Evolutionary conservation across 345 rosid genomes (phyloP).

Genomic region (Toxicodendron radicans): DNA sequence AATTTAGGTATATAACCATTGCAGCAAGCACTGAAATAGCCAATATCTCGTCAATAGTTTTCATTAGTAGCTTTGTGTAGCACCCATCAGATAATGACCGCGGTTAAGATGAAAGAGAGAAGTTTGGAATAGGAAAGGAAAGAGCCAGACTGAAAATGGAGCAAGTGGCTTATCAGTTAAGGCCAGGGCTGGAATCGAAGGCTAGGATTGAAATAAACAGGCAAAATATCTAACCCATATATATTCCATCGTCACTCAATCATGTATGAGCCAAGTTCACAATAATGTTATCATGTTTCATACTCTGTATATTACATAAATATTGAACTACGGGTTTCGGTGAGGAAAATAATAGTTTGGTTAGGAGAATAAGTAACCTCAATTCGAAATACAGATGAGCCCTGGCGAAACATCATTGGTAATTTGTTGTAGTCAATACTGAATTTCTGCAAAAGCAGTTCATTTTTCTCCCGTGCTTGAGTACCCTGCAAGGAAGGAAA

Average conservation of each 20-base stretch:
- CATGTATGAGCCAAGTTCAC: neutral
- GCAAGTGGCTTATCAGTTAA: neutral
- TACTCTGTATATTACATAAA: neutral
- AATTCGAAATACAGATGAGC: constrained; percentile 62
- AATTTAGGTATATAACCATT: too few relatives aligned
- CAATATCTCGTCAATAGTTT: too few relatives aligned
- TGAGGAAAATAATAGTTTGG: neutral
- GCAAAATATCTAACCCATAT: neutral
- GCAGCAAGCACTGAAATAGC: too few relatives aligned
- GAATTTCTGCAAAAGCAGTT: constrained; percentile 59
- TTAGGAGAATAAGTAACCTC: constrained; percentile 29
- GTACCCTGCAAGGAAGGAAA: constrained; percentile 56
- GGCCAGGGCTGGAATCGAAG: neutral
- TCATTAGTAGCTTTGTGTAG: too few relatives aligned
- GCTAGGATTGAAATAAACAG: neutral
- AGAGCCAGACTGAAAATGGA: neutral
- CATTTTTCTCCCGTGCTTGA: constrained; percentile 74
- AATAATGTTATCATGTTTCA: neutral
- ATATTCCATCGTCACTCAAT: neutral
- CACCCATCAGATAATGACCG: neutral
- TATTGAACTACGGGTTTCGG: neutral
- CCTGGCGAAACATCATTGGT: constrained; percentile 67
- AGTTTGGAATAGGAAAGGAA: neutral
- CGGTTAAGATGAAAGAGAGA: neutral
- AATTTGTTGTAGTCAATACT: constrained; percentile 62